Base-by-base conservation (phyloP, 768 basidiomycete genomes). In the Kwoniella heveanensis region DNA sequence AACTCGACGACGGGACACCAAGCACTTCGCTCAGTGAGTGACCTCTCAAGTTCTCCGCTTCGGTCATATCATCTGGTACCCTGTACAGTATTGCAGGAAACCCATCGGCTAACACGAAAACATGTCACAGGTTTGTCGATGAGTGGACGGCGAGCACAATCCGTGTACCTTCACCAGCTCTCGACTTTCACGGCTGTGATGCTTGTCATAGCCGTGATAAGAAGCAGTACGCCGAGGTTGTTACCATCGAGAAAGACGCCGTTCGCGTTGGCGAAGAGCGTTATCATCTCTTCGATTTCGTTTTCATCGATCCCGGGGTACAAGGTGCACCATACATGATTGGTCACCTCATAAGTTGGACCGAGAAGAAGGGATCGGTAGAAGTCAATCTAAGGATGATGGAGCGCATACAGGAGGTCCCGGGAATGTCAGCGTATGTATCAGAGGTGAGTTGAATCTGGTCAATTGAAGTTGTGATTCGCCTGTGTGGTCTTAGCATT, bases 281-380 rank as follows among this genome's bases (percentile, higher is more conserved):
- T 12, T 63, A 52, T 24, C 68, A 69, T 53, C 9, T 29, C 9
- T 4, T 21, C 25, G 68, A 69, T 29, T 63, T 62, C 27, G 39
- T 69, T n/a, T 49, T 47, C 19, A 30, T 69, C 19, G 68, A 69
- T 37, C 17, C 56, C 13, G 26, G 53, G 22, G 19, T 58, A 3
- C 37, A 30, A 13, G 68, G 60, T 2, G 24, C 32, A 39, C 48
- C 58, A 25, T 66, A 60, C 44, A n/a, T 32, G 0, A 57, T 69
- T 2, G 68, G 60, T 29, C 68, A 64, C 13, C n/a, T 66, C 19
- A 12, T 57, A 1, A n/a, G 26, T 1, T 60, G 50, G 51, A 60
- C 17, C 32, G 32, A 5, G 3, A 52, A 24, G 6, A 6, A 6
- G 22, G n/a, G n/a, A n/a, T n/a, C n/a, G n/a, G n/a, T n/a, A n/a